A percentile compares a stretch with the other conserved stretches of the same genome.
Evolutionary conservation across 192 early-diverging fungal genomes (phyloP).

Genomic region (Linderina pennispora): DNA sequence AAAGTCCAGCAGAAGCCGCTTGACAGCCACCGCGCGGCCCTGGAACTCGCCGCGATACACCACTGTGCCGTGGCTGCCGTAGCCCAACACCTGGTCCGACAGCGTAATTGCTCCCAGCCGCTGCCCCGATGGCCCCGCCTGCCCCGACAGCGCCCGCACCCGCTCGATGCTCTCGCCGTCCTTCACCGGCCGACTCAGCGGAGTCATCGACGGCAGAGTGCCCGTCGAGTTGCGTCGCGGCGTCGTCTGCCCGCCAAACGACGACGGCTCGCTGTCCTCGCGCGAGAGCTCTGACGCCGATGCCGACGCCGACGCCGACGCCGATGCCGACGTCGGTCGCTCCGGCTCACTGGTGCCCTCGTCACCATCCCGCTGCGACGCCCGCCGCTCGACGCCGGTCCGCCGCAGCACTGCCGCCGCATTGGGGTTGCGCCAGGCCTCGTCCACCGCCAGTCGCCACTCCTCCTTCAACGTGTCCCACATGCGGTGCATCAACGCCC

Average conservation of each 20-base stretch:
- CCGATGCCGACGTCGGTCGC: constrained; percentile 20
- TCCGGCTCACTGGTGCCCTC: constrained; percentile 2
- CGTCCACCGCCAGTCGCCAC: constrained; percentile 33
- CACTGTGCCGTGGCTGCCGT: constrained; percentile 95
- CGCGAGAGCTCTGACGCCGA: constrained; percentile 8
- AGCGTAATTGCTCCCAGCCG: constrained; percentile 53
- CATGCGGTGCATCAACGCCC: constrained; percentile 48
- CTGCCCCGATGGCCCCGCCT: constrained; percentile 6
- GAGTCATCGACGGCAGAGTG: constrained; percentile 28
- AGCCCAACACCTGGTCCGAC: constrained; percentile 63
- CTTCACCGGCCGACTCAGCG: constrained; percentile 13
- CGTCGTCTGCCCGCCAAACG: constrained; percentile 25
- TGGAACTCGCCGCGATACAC: constrained; percentile 94
- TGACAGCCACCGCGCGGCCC: constrained; percentile 88
- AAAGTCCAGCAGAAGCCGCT: constrained; percentile 89
- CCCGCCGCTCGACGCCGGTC: constrained; percentile 27
- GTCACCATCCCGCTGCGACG: background rate
- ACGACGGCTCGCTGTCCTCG: constrained; percentile 32
- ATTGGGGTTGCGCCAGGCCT: constrained; percentile 46
- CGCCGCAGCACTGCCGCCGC: constrained; percentile 41
- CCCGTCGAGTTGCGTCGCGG: constrained; percentile 44
- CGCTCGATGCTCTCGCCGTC: constrained; percentile 14
- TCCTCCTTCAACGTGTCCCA: constrained; percentile 46
- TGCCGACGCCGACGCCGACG: constrained; percentile 9
- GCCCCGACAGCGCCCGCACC: constrained; percentile 3